A percentile compares a stretch with the other conserved stretches of the same genome.
Conservation (phyloP, 2,329 filamentous ascomycete genomes). For the Aspergillus sp. region DNA sequence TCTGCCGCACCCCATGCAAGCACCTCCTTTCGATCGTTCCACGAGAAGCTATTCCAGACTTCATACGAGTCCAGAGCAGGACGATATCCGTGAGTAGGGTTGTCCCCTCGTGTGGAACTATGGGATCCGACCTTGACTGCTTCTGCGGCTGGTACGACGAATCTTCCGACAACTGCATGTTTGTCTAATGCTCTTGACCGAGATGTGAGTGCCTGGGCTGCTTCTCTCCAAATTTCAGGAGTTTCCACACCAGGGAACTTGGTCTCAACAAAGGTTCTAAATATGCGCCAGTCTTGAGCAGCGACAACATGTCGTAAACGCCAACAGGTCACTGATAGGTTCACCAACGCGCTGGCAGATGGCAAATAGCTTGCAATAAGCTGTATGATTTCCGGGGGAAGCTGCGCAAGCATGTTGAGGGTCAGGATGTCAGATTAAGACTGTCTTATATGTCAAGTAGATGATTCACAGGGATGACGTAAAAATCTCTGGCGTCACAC, state of each 20-base stretch:
- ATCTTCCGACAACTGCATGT: conserved; percentile 57
- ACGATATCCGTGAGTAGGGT: conserved; percentile 57
- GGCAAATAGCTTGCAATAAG: conserved; percentile 47
- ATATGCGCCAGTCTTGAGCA: conserved; percentile 51
- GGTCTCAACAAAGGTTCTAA: conserved; percentile 49
- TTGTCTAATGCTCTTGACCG: conserved; percentile 60
- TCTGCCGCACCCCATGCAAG: conserved; percentile 63
- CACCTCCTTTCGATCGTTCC: conserved; percentile 56
- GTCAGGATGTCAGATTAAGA: not conserved
- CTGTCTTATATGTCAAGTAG: not conserved
- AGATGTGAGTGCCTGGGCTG: conserved; percentile 57
- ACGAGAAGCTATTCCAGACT: conserved; percentile 48
- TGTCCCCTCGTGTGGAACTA: conserved; percentile 46
- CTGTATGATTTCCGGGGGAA: conserved; percentile 49
- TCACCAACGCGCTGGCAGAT: conserved; percentile 46
- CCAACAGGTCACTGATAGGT: conserved; percentile 50
- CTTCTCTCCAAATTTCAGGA: conserved; percentile 50
- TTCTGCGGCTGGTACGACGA: conserved; percentile 49
- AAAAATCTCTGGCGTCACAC: not conserved
- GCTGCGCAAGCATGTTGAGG: conserved; percentile 32
- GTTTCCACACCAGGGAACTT: conserved; percentile 51
- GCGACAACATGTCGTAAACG: conserved; percentile 49
- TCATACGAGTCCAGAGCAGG: conserved; percentile 62
- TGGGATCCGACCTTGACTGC: conserved; percentile 41
- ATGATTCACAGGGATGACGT: conserved; percentile 1